Evolutionary conservation across 371 early-diverging fungal genomes (phyloP).

Genomic region (Mucor irregularis): DNA sequence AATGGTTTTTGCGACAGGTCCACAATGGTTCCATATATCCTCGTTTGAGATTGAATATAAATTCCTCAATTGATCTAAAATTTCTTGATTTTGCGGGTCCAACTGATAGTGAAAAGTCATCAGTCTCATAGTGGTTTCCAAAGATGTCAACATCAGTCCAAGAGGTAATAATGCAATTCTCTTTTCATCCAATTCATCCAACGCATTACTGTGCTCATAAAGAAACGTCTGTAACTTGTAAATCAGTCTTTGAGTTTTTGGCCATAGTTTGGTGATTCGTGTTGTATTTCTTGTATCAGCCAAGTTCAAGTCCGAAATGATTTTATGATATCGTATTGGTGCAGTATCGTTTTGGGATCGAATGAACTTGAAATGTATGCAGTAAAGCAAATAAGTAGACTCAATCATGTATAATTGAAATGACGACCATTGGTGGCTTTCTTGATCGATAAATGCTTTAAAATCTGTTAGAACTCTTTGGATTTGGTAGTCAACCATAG

Average conservation of each 20-base stretch:
- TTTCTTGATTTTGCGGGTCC: no score
- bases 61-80: no score
- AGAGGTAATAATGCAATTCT: background rate
- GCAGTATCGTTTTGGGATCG: background rate
- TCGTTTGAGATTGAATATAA: no score
- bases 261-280: background rate
- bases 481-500: background rate
- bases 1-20: no score
- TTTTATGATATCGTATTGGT: background rate
- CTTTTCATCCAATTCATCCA: no score
- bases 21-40: no score
- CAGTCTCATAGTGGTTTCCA: constrained; percentile 3
- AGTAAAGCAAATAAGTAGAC: constrained; percentile 20
- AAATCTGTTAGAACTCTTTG: constrained; percentile 21
- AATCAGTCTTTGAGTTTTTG: no score
- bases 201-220: no score
- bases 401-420: constrained; percentile 27
- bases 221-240: no score
- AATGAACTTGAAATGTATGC: constrained; percentile 30
- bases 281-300: background rate
- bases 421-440: constrained; percentile 38
- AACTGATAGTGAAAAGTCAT: no score
- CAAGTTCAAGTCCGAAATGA: background rate
- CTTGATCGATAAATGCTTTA: constrained; percentile 43
- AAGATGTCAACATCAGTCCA: background rate